These are phyloP conservation scores for Phoma sp. DNA, from an alignment of 2,329 filamentous ascomycete species.

Conservation along the genomic window DNA sequence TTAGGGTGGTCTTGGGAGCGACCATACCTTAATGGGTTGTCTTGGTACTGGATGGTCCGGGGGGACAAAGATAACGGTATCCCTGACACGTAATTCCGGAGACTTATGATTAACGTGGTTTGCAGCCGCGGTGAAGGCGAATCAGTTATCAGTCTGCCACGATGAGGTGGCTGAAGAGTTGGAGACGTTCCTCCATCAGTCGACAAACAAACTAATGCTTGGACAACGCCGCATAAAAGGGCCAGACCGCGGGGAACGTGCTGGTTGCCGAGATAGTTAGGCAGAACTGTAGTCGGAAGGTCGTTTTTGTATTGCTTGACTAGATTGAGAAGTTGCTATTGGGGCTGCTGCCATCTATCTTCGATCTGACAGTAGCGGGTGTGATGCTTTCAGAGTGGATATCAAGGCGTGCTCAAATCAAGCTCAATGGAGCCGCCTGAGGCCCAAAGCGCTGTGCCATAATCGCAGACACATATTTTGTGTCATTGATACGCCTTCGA, in stretches of 20 bases:
- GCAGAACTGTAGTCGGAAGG: neutral
- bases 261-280: neutral
- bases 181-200: neutral
- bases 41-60: slow-evolving; percentile 14
- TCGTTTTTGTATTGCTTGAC: neutral
- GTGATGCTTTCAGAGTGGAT: too few species aligned
- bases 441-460: neutral
- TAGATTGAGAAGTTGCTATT: neutral
- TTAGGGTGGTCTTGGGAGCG: slow-evolving; percentile 7
- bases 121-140: slow-evolving; percentile 1
- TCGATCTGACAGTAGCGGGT: too few species aligned
- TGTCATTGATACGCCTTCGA: slow-evolving; percentile 1
- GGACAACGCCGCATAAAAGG: neutral
- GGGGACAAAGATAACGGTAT: slow-evolving; percentile 24
- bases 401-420: too few species aligned
- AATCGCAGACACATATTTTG: neutral
- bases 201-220: neutral
- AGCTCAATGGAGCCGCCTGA: neutral
- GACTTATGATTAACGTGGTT: slow-evolving; percentile 11
- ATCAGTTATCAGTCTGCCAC: slow-evolving; percentile 2
- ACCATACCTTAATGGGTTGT: slow-evolving; percentile 9
- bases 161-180: slow-evolving; percentile 1
- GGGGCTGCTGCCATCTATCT: neutral
- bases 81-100: slow-evolving; percentile 26
- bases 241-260: neutral